Base-by-base conservation (phyloP, 495 filamentous ascomycete genomes). In the Xylaria flabelliformis region DNA sequence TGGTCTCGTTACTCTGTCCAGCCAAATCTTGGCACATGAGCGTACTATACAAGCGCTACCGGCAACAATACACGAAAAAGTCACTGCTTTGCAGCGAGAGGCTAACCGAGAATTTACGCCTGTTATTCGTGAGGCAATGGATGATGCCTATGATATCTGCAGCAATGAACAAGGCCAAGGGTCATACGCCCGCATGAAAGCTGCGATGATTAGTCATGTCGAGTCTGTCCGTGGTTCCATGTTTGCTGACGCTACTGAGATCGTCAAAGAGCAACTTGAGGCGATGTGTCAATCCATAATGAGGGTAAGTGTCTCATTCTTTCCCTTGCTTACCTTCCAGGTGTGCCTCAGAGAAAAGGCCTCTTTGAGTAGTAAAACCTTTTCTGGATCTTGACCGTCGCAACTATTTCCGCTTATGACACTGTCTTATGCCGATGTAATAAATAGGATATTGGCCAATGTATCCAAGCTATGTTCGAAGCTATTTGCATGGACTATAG, bases 81-180 rank as follows among this genome's bases (percentile, higher is more conserved):
- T 88, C 59, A 84, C 82, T 26, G 77, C 79, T 4, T 19, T 77
- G 6, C 89, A 91, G 73, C 82, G 85, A 41, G 88, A 89, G 3
- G 85, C 86, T 42, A 91, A 86, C 74, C 85, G 90, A 8, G 74
- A 81, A 32, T 91, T 90, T 65, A 83, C 80, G 24, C 88, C 87
- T 2, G 78, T 83, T 26, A 87, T 91, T 36, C 75, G 81, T 36
- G 17, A 74, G 0, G 71, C 74, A 41, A 90, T 92, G 85, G 36
- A 42, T 0, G 59, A 77, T 7, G 85, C 83, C 1, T 92, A 92
- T 71, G 74, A 82, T 0, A 74, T 61, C 15, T 90, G 88, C 71
- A 71, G 74, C 26, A 74, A 77, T 0, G 88, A 90, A 74, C 39
- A 62, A 56, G 89, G 87, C 8, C n/a, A 69, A 5, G 90, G 89